These are phyloP conservation scores for Aspergillus luchuensis DNA, from an alignment of 2,329 filamentous ascomycete species.

Conservation along the genomic window DNA sequence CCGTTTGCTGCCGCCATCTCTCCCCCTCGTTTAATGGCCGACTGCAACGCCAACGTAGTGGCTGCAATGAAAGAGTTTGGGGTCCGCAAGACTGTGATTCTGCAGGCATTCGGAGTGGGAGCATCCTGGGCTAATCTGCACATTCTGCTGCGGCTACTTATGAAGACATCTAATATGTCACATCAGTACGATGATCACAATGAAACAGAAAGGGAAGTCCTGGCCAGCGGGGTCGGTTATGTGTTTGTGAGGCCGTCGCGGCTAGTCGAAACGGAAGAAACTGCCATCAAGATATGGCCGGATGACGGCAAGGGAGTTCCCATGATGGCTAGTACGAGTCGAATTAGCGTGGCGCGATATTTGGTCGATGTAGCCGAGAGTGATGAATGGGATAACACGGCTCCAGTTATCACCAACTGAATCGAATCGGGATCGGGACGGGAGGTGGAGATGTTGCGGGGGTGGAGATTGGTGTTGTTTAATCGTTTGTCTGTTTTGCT, in stretches of 20 bases:
- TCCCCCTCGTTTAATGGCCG: conserved; percentile 51
- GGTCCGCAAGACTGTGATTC: conserved; percentile 49
- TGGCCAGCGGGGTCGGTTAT: conserved; percentile 38
- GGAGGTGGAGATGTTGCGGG: background rate
- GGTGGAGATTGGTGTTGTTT: background rate
- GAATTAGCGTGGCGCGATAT: conserved; percentile 50
- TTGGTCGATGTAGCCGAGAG: conserved; percentile 49
- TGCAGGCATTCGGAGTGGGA: conserved; percentile 55
- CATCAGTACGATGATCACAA: conserved; percentile 53
- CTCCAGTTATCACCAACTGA: conserved; percentile 53
- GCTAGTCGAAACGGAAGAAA: conserved; percentile 44
- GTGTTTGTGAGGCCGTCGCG: conserved; percentile 52
- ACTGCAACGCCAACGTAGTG: conserved; percentile 43
- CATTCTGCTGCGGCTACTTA: conserved; percentile 46
- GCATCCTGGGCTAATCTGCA: conserved; percentile 48
- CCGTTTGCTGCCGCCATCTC: conserved; percentile 52
- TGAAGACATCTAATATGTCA: conserved; percentile 51
- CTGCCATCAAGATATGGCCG: conserved; percentile 43
- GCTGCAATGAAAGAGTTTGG: conserved; percentile 41
- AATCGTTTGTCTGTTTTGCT: too few species aligned
- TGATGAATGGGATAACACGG: conserved; percentile 45
- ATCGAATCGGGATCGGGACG: background rate
- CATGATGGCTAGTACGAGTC: conserved; percentile 42
- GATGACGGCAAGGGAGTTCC: conserved; percentile 48
- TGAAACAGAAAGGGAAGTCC: conserved; percentile 48